These are phyloP conservation scores for Puccinia polysora DNA, from an alignment of 1,284 basidiomycete species.

Conservation along the genomic window DNA sequence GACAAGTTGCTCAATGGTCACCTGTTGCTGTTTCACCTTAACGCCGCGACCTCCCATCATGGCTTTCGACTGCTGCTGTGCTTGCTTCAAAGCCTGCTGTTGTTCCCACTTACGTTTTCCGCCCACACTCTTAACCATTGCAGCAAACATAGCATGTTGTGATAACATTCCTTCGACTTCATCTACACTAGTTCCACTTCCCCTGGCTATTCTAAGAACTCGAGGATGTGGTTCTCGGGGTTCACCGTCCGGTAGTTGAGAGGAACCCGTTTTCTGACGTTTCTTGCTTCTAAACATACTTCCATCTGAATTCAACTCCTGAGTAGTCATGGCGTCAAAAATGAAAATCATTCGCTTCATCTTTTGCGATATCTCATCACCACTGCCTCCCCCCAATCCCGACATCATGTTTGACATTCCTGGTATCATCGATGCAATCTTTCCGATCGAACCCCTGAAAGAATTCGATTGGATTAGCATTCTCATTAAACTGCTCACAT, in stretches of 20 bases:
- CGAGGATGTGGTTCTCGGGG: slow-evolving; percentile 62
- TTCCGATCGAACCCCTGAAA: slow-evolving; percentile 85
- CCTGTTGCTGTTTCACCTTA: slow-evolving; percentile 37
- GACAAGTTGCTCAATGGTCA: slow-evolving; percentile 40
- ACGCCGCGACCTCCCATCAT: slow-evolving; percentile 22
- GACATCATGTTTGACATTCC: slow-evolving; percentile 86
- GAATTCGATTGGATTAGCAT: neutral
- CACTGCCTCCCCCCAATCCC: slow-evolving; percentile 69
- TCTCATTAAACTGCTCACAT: slow-evolving; percentile 5
- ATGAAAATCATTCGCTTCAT: slow-evolving; percentile 99
- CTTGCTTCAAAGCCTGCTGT: slow-evolving; percentile 31
- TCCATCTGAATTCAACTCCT: slow-evolving; percentile 94
- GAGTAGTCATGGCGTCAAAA: slow-evolving; percentile 91
- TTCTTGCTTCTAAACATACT: slow-evolving; percentile 60
- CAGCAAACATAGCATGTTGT: slow-evolving; percentile 94
- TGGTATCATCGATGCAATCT: slow-evolving; percentile 98
- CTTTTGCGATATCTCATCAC: slow-evolving; percentile 73
- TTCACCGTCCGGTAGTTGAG: slow-evolving; percentile 44
- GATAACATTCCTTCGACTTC: slow-evolving; percentile 95
- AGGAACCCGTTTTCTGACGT: slow-evolving; percentile 20
- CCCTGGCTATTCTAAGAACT: slow-evolving; percentile 79
- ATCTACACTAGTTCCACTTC: slow-evolving; percentile 89
- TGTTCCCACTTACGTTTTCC: slow-evolving; percentile 81
- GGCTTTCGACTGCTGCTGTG: slow-evolving; percentile 35
- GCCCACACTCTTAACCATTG: slow-evolving; percentile 93